Base-by-base conservation (phyloP, 495 filamentous ascomycete genomes). In the Aspergillus baeticus region DNA sequence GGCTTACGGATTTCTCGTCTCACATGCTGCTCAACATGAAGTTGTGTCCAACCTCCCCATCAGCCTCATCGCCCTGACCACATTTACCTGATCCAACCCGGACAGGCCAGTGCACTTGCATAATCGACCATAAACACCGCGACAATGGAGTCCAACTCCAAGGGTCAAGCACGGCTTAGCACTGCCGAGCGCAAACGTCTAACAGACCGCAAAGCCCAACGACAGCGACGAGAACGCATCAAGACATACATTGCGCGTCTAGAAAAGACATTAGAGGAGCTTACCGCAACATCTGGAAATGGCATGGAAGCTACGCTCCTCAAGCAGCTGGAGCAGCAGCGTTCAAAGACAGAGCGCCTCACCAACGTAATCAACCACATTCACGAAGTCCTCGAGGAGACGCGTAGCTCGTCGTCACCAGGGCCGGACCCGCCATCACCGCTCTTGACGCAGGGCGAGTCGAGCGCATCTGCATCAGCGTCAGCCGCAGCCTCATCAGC, bases 171-270 rank as follows among this genome's bases (percentile, higher is more conserved):
- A 4, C 51, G 51, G 2, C 51, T 54, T 29, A 54, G 10, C 41
- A 46, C 51, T 13, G 51, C 37, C 18, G 55, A 57, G 10, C 55
- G 55, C 10, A 57, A 57, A 44, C 55, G 55, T 6, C 36, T 51
- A 17, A 57, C 55, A n/a, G 55, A 57, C 38, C 55, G 55, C 45
- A 50, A 50, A 37, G 55, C 55, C 26, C 55, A 57, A 31, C 44
- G 55, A 6, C 45, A 57, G 26, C 46, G 55, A 35, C 55, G 55
- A 15, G 55, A 57, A 35, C 55, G 55, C 23, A 57, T 57, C 46
- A 57, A 57, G 38, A 35, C 55, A 5, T 44, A 57, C 26, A 57
- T 51, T 39, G 37, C 55, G 3, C 55, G 47, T 17, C 36, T 57
- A 17, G 55, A 57, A 44, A 57, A 44, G 15, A 50, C 45, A 8